phyloP scores from a whole-genome alignment of 805 yeast genomes.

The Wickerhamiella alocasiicola region DNA sequence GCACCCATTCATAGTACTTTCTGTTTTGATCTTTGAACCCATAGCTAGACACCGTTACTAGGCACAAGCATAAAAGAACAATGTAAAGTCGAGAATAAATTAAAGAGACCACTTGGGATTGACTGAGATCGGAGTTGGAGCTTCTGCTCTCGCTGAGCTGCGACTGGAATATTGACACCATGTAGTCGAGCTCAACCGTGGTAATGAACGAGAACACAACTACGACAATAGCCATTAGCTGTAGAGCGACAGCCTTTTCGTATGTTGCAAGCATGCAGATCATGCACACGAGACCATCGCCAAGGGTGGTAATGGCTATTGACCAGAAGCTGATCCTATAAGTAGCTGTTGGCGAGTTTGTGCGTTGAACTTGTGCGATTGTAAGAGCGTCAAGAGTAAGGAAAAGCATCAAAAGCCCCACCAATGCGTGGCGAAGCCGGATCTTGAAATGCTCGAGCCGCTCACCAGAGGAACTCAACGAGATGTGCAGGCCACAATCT shows the following conservation, averaged over 20 bases:
- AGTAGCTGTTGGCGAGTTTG: conserved; percentile 69
- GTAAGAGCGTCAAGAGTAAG: conserved; percentile 44
- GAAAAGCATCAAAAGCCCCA: conserved; percentile 36
- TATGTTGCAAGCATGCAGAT: conserved; percentile 48
- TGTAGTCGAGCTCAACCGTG: conserved; percentile 62
- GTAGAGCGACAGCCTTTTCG: conserved; percentile 45
- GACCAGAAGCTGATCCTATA: conserved; percentile 62
- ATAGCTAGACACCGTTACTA: conserved; percentile 42
- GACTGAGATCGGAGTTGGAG: conserved; percentile 20
- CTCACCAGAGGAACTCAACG: conserved; percentile 34
- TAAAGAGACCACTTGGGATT: conserved; percentile 36
- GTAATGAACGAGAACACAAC: conserved; percentile 56
- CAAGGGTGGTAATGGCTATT: conserved; percentile 42
- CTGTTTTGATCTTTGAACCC: conserved; percentile 53
- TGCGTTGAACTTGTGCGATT: conserved; percentile 54
- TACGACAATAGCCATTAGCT: conserved; percentile 58
- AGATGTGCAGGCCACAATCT: conserved; percentile 62
- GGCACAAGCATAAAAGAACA: conserved; percentile 39
- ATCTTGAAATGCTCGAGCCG: conserved; percentile 36
- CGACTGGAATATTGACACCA: conserved; percentile 51
- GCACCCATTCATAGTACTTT: conserved; percentile 42
- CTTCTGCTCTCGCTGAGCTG: conserved; percentile 35
- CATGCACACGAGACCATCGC: conserved; percentile 60
- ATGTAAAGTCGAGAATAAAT: conserved; percentile 44
- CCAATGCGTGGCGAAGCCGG: conserved; percentile 31